Evolutionary conservation across 345 rosid genomes (phyloP).

Genomic region (Hibiscus tridactylites): DNA sequence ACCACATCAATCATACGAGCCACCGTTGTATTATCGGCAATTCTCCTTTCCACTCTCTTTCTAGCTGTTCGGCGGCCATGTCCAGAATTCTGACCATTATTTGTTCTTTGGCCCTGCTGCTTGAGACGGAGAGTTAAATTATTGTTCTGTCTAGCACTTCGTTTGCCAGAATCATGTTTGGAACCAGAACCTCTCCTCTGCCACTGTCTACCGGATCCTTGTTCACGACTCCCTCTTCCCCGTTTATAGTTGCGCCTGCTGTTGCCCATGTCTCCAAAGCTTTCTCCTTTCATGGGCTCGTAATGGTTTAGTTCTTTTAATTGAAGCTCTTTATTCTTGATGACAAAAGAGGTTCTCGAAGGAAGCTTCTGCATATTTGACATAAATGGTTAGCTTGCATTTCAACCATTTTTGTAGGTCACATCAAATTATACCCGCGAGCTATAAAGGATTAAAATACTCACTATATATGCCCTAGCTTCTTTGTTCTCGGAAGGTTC

Average conservation of each 20-base stretch:
- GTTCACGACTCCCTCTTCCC: slow-evolving; percentile 48
- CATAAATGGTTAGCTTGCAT: neutral
- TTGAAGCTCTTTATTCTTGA: slow-evolving; percentile 42
- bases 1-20: slow-evolving; percentile 12
- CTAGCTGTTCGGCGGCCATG: slow-evolving; percentile 83
- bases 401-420: neutral
- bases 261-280: slow-evolving; percentile 21
- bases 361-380: slow-evolving; percentile 47
- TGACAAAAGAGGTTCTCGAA: slow-evolving; percentile 29
- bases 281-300: slow-evolving; percentile 25
- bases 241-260: slow-evolving; percentile 48
- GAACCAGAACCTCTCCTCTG: slow-evolving; percentile 40
- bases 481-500: slow-evolving; percentile 41
- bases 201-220: slow-evolving; percentile 41
- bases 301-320: slow-evolving; percentile 34
- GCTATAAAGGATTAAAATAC: slow-evolving; percentile 17
- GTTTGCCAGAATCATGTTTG: slow-evolving; percentile 30
- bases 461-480: slow-evolving; percentile 39
- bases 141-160: slow-evolving; percentile 25
- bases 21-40: slow-evolving; percentile 15
- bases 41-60: slow-evolving; percentile 58
- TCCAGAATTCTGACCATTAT: slow-evolving; percentile 39
- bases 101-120: slow-evolving; percentile 35
- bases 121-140: slow-evolving; percentile 29
- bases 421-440: neutral